phyloP scores from a whole-genome alignment of 1,284 basidiomycete species.

The Moniliella sp. region DNA sequence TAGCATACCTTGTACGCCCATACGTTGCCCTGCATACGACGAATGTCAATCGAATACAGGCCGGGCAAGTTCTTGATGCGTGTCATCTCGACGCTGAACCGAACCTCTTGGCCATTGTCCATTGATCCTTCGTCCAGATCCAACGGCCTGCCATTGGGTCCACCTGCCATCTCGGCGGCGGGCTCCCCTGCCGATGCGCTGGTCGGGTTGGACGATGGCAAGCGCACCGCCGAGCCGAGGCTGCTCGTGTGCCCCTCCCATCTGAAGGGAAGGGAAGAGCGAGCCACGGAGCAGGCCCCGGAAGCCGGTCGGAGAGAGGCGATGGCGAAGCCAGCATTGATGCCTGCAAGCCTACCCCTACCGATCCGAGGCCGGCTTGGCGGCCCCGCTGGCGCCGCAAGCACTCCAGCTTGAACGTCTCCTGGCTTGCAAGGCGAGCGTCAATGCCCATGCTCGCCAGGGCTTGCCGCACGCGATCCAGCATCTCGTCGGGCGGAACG shows the following conservation, averaged over 20 bases:
- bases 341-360: constrained; percentile 15
- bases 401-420: constrained; percentile 39
- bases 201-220: too few species aligned
- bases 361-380: constrained; percentile 15
- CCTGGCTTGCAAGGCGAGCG: constrained; percentile 56
- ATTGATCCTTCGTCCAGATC: constrained; percentile 5
- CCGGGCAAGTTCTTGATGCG: constrained; percentile 23
- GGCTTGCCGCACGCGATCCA: constrained; percentile 58
- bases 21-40: constrained; percentile 27
- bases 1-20: constrained; percentile 26
- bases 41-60: constrained; percentile 30
- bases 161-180: constrained; percentile 3
- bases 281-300: too few species aligned
- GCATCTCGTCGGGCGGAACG: constrained; percentile 59
- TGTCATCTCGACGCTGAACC: constrained; percentile 27
- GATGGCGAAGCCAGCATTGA: constrained; percentile 23
- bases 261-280: too few species aligned
- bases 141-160: constrained; percentile 5
- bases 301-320: too few species aligned
- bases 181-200: too few species aligned
- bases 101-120: constrained; percentile 29
- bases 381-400: constrained; percentile 23
- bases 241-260: too few species aligned
- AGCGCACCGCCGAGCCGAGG: too few species aligned
- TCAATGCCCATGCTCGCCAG: constrained; percentile 77